Percentiles rank a stretch among this genome's conserved stretches.
Evolutionary conservation across 768 basidiomycete species (phyloP).

Genomic region (Rhodotorula kratochvilovae): DNA sequence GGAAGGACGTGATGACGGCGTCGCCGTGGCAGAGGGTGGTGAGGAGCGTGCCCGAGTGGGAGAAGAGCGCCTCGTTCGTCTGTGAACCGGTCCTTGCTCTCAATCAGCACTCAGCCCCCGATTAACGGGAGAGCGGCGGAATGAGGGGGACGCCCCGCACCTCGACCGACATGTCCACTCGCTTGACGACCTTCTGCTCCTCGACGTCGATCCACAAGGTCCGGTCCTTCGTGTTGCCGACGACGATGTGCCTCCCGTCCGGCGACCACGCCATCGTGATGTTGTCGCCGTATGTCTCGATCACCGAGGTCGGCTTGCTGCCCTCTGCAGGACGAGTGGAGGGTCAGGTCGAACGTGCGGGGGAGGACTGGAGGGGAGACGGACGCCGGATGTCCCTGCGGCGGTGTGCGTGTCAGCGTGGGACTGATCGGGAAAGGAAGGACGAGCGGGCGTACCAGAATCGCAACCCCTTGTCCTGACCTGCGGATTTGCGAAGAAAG

Average conservation of each 20-base stretch:
- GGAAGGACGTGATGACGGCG: constrained; percentile 21
- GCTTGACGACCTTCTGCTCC: constrained; percentile 16
- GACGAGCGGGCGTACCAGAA: constrained; percentile 25
- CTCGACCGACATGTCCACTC: constrained; percentile 15
- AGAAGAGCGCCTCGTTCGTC: constrained; percentile 41
- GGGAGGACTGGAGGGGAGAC: background rate
- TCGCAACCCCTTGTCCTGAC: constrained; percentile 18
- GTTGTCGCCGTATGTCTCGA: constrained; percentile 38
- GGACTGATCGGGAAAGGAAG: too few species aligned
- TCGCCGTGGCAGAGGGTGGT: constrained; percentile 25
- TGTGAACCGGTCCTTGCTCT: background rate
- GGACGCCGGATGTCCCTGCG: constrained; percentile 18
- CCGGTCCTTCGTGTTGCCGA: constrained; percentile 32
- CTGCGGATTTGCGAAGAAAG: too few species aligned
- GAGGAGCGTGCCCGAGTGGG: constrained; percentile 38
- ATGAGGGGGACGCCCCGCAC: constrained; percentile 14
- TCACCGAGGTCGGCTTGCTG: constrained; percentile 32
- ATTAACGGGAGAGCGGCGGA: too few species aligned
- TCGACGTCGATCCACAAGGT: constrained; percentile 37
- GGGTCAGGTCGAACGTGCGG: background rate
- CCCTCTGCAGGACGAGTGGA: constrained; percentile 18
- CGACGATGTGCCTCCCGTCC: constrained; percentile 35
- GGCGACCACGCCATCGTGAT: constrained; percentile 41
- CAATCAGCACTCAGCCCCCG: too few species aligned
- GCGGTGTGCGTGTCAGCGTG: too few species aligned